Base-by-base conservation (phyloP, 257 asterid species). In the Ocimum tenuiflorum region DNA sequence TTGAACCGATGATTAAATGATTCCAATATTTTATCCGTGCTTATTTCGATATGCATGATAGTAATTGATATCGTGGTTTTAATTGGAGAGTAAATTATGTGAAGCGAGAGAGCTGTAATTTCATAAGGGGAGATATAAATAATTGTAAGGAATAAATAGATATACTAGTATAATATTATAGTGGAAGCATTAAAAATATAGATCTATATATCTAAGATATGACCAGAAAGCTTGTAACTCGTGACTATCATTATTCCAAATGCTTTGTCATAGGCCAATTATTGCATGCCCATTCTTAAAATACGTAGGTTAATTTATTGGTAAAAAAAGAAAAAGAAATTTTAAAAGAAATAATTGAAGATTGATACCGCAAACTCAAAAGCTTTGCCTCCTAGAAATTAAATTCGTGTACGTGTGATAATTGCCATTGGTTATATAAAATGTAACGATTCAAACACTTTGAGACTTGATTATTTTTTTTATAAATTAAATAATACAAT, bases 51-150 rank as follows among this genome's bases (percentile, higher is more conserved):
- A 48, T n/a, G 18, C 18, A 39, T 11, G 54, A 36, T 67, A 46
- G 73, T n/a, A n/a, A n/a, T 68, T 58, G 73, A 19, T 33, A 46
- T 50, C 50, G 20, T 22, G 41, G 41, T 68, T 20, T n/a, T 57
- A 2, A 38, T 38, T 38, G 45, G 51, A 29, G 63, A 43, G 18
- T 3, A 29, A 18, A 41, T 27, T 42, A 51, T 50, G 11, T 39
- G 17, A 50, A 27, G 2, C 31, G 4, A 27, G 31, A 4, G 31
- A 39, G n/a, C 8, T 51, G 63, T 61, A 51, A 23, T 53, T 48
- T 35, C 48, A 56, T 68, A 7, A 57, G 33, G 41, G 59, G 13
- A 29, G 57, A 43, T 27, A 27, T 23, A 14, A 41, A 27, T 11
- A 51, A 65, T 50, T 39, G 42, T 14, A 17, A n/a, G 35, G 22